A percentile compares a stretch with the other conserved stretches of the same genome.
Evolutionary conservation across 2,329 filamentous ascomycete species (phyloP).

Genomic region (Fusarium siculi): DNA sequence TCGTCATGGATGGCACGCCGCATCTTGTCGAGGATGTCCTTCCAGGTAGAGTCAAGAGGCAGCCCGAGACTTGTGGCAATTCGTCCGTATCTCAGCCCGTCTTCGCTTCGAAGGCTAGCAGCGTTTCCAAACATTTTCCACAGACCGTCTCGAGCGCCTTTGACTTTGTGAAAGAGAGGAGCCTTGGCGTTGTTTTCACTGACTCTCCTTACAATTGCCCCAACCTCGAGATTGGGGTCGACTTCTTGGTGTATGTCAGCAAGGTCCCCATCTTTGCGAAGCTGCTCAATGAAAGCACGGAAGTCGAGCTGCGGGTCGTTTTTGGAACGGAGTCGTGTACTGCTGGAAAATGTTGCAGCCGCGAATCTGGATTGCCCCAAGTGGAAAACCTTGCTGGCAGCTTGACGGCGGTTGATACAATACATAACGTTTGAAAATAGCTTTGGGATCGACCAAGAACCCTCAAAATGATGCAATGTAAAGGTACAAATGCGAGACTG

Average conservation of each 20-base stretch:
- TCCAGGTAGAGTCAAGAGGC: background rate
- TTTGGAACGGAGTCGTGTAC: too few relatives aligned
- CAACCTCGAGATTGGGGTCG: constrained; percentile 57
- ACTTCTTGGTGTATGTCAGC: constrained; percentile 55
- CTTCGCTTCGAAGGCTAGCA: constrained; percentile 43
- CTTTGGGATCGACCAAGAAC: too few relatives aligned
- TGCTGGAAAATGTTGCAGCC: too few relatives aligned
- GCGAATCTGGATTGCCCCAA: too few relatives aligned
- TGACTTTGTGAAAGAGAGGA: constrained; percentile 62
- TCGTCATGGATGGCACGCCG: background rate
- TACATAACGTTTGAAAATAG: too few relatives aligned
- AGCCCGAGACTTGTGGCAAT: constrained; percentile 53
- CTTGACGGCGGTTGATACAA: too few relatives aligned
- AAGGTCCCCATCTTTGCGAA: constrained; percentile 52
- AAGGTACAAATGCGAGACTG: too few relatives aligned
- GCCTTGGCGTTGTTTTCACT: constrained; percentile 58
- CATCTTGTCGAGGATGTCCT: background rate
- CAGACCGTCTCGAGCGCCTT: constrained; percentile 53
- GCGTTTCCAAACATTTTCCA: constrained; percentile 60
- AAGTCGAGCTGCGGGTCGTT: constrained; percentile 7
- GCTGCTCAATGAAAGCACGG: constrained; percentile 10
- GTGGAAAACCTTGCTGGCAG: too few relatives aligned
- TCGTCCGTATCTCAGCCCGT: constrained; percentile 52
- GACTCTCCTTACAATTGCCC: constrained; percentile 57
- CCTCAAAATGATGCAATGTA: too few relatives aligned